phyloP scores from a whole-genome alignment of 768 basidiomycete genomes.

The Cyclocybe aegerita region DNA sequence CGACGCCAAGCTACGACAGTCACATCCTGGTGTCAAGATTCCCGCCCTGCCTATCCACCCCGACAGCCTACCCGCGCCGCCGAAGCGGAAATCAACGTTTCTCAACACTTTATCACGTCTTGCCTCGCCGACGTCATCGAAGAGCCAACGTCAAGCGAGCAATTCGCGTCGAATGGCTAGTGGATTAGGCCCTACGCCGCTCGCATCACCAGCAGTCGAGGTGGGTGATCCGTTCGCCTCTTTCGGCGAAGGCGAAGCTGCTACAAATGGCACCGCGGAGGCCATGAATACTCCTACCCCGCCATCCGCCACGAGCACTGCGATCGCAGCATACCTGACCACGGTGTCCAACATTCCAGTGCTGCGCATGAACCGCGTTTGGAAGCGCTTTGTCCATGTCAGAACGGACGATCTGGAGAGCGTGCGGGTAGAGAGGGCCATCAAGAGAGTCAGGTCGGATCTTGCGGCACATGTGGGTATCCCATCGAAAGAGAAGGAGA shows the following conservation, averaged over 20 bases:
- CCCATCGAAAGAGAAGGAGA: slow-evolving; percentile 29
- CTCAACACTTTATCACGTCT: slow-evolving; percentile 84
- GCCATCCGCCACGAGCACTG: slow-evolving; percentile 50
- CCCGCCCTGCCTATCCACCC: slow-evolving; percentile 65
- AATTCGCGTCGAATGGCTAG: slow-evolving; percentile 31
- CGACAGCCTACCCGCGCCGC: slow-evolving; percentile 49
- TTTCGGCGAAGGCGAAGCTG: slow-evolving; percentile 31
- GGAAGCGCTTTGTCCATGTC: slow-evolving; percentile 86
- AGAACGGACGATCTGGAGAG: slow-evolving; percentile 88
- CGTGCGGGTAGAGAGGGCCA: slow-evolving; percentile 80
- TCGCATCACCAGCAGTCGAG: slow-evolving; percentile 55
- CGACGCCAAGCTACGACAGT: slow-evolving; percentile 75
- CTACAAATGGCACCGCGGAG: slow-evolving; percentile 18
- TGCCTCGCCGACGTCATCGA: slow-evolving; percentile 66
- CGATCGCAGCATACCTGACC: slow-evolving; percentile 79
- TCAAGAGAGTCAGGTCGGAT: slow-evolving; percentile 86
- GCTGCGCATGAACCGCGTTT: slow-evolving; percentile 64
- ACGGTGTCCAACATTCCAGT: slow-evolving; percentile 66
- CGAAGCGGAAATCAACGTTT: slow-evolving; percentile 82
- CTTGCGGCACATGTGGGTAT: slow-evolving; percentile 66
- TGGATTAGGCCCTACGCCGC: slow-evolving; percentile 37
- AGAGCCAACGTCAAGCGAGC: slow-evolving; percentile 38
- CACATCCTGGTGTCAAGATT: slow-evolving; percentile 53
- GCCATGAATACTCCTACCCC: slow-evolving; percentile 16
- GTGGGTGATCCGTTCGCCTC: slow-evolving; percentile 60